Conservation (phyloP, 2,329 filamentous ascomycete genomes). For the Colletotrichum acutatum region DNA sequence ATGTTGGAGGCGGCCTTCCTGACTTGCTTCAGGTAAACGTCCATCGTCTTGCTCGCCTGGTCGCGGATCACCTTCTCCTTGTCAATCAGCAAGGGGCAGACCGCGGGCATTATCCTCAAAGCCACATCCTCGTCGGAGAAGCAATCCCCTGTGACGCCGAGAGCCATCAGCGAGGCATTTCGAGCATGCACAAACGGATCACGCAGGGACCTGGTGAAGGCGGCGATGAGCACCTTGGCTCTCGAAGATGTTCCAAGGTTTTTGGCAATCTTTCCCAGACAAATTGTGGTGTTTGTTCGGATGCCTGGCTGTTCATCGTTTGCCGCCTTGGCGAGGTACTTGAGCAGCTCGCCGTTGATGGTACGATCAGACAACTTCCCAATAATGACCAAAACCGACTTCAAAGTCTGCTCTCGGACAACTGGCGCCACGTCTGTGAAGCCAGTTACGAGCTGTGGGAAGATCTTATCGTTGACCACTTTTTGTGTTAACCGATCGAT, state of each 20-base stretch:
- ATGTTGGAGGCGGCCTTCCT: conserved; percentile 81
- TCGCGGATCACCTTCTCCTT: conserved; percentile 96
- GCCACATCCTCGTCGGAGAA: conserved; percentile 94
- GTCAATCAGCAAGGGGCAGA: conserved; percentile 88
- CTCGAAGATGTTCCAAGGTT: conserved; percentile 83
- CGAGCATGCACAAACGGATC: conserved; percentile 96
- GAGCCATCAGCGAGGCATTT: conserved; percentile 87
- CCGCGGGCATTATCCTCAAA: conserved; percentile 80
- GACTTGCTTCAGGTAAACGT: conserved; percentile 84
- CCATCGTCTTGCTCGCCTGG: conserved; percentile 89
- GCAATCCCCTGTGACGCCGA: conserved; percentile 85
- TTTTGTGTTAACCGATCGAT: conserved; percentile 91
- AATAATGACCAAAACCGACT: conserved; percentile 89
- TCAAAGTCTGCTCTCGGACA: conserved; percentile 94
- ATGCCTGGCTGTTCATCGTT: conserved; percentile 99
- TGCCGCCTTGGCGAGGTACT: conserved; percentile 91
- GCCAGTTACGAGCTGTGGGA: conserved; percentile 93
- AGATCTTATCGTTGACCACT: conserved; percentile 95
- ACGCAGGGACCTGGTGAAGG: conserved; percentile 87
- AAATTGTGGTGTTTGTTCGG: conserved; percentile 97
- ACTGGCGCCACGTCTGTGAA: conserved; percentile 93
- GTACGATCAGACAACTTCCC: conserved; percentile 90
- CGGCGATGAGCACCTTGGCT: conserved; percentile 90
- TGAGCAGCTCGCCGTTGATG: conserved; percentile 92
- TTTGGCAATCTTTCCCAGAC: conserved; percentile 93